Conservation (phyloP, 495 filamentous ascomycete genomes). For the Entonaema liquescens region DNA sequence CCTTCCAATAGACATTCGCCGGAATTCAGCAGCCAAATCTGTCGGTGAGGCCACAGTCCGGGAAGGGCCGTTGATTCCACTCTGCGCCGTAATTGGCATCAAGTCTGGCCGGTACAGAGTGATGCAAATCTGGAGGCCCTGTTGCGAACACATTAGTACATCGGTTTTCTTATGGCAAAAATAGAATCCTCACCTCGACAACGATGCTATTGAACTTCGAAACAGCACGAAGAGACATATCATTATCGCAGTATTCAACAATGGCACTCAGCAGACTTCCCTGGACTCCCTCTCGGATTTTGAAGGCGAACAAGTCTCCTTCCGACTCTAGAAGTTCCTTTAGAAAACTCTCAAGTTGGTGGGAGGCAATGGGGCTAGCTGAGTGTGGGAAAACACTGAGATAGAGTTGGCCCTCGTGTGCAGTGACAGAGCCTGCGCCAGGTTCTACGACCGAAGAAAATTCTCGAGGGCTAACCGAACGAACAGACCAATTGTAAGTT, state of each 20-base stretch:
- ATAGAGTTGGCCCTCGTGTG: conserved; percentile 62
- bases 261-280: conserved; percentile 52
- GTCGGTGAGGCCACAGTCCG: conserved; percentile 15
- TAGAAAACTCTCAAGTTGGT: conserved; percentile 54
- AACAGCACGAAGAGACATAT: conserved; percentile 47
- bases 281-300: conserved; percentile 46
- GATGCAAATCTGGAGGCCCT: conserved; percentile 44
- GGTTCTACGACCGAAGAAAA: conserved; percentile 46
- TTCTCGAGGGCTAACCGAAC: conserved; percentile 58
- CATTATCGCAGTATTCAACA: conserved; percentile 65
- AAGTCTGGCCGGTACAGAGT: conserved; percentile 40
- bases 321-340: conserved; percentile 59
- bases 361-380: conserved; percentile 29
- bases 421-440: conserved; percentile 39
- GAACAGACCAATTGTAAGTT: conserved; percentile 58
- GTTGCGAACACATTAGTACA: conserved; percentile 13
- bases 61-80: conserved; percentile 2
- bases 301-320: conserved; percentile 64
- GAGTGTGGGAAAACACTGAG: conserved; percentile 51
- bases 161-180: not conserved
- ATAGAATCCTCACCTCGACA: conserved; percentile 56
- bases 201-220: conserved; percentile 55
- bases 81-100: not conserved
- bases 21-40: conserved; percentile 35
- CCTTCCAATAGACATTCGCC: conserved; percentile 41